Conservation (phyloP, 192 early-diverging fungal genomes). For the Phlyctochytrium arcticum region DNA sequence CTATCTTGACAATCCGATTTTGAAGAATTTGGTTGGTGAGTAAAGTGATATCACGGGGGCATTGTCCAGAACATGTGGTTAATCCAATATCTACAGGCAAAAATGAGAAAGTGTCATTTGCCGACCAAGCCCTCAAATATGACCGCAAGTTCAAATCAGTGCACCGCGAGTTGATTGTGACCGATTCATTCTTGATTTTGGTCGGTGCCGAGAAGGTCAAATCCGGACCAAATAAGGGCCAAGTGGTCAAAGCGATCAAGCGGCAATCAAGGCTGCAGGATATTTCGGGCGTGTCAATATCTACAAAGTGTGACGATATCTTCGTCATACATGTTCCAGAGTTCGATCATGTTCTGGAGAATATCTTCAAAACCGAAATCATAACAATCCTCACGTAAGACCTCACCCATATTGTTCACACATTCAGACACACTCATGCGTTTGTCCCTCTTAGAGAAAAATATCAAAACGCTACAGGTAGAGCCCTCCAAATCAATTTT, state of each 20-base stretch:
- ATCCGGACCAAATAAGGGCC: slow-evolving; percentile 56
- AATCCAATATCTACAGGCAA: slow-evolving; percentile 40
- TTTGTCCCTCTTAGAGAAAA: slow-evolving; percentile 37
- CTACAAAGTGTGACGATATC: slow-evolving; percentile 49
- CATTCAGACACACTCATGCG: background rate
- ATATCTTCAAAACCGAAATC: slow-evolving; percentile 58
- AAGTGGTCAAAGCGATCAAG: slow-evolving; percentile 56
- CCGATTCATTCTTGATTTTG: slow-evolving; percentile 45
- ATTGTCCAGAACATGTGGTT: background rate
- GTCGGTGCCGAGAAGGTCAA: slow-evolving; percentile 55
- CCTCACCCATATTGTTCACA: background rate
- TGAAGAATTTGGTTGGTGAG: slow-evolving; percentile 53
- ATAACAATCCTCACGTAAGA: slow-evolving; percentile 48
- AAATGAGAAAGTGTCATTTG: slow-evolving; percentile 50
- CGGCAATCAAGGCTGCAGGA: slow-evolving; percentile 43
- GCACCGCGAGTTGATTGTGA: slow-evolving; percentile 45
- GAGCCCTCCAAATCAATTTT: slow-evolving; percentile 34
- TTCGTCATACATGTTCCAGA: slow-evolving; percentile 54
- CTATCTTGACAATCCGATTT: slow-evolving; percentile 50
- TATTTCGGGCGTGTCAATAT: slow-evolving; percentile 46
- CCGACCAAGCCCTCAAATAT: slow-evolving; percentile 49
- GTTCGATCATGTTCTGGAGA: slow-evolving; percentile 55
- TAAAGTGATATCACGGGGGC: background rate
- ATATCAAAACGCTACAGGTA: slow-evolving; percentile 29
- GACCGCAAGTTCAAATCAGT: slow-evolving; percentile 57